Base-by-base conservation (phyloP, 2,329 filamentous ascomycete species). In the Cryphonectria parasitica region DNA sequence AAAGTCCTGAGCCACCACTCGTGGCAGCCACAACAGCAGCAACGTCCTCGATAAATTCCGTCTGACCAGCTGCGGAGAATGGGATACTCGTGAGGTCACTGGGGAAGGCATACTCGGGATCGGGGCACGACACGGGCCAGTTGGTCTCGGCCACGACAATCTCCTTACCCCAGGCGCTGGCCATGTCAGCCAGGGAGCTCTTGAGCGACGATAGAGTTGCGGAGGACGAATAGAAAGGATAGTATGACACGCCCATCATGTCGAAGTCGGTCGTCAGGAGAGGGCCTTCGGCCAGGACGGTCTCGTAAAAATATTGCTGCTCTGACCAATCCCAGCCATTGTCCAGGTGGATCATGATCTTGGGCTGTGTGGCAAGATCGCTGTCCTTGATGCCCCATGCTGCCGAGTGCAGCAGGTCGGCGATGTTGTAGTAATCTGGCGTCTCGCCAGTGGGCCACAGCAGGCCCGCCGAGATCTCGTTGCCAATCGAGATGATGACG, bases 341-440 rank as follows among this genome's bases (percentile, higher is more conserved):
- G 78, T 93, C 91, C 5, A 93, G 84, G 76, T 93, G 91, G 54
- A 93, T 87, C 88, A 93, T 89, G 78, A 93, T 92, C 77, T 90
- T 87, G 0, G 91, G 89, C 73, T 86, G 84, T 0, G 85, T 83
- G 54, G 78, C 78, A n/a, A 91, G 80, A 2, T 79, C 81, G 6
- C 88, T 90, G 75, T 91, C 88, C 75, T 89, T 91, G 75, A 93
- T 85, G 2, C 88, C 91, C 69, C 83, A 86, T 0, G 88, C 84
- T 0, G 88, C 91, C 5, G 89, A 89, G 76, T 91, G 87, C 11
- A 93, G 84, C 25, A 94, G 82, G 0, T 81, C 80, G 0, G 90
- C 90, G 52, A 92, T 86, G 77, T 91, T 92, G 74, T 82, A 82
- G 73, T 84, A 86, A 67, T 83, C 85, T 67, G 84, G 86, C 8